Percentiles rank a stretch among this genome's conserved stretches.
Evolutionary conservation across 2,329 filamentous ascomycete species (phyloP).

Genomic region (Trichoderma gracile): DNA sequence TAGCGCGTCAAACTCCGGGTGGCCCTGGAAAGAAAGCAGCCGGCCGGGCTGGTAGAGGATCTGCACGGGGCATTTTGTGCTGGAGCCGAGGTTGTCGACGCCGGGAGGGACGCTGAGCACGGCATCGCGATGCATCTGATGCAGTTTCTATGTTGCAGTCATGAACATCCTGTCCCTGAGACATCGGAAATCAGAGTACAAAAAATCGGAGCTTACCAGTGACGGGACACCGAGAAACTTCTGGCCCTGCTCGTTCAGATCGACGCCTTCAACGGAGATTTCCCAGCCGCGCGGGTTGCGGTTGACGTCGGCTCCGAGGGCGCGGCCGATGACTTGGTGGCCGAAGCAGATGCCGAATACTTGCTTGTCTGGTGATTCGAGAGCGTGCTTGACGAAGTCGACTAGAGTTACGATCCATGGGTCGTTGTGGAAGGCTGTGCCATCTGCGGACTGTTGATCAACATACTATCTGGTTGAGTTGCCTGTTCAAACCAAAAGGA

Average conservation of each 20-base stretch:
- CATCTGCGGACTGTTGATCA: not conserved
- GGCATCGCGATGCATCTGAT: conserved; percentile 50
- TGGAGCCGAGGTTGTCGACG: conserved; percentile 43
- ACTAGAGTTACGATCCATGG: conserved; percentile 32
- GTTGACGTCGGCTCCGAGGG: conserved; percentile 42
- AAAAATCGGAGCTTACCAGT: not conserved
- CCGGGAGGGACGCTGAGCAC: conserved; percentile 42
- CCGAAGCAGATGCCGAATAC: conserved; percentile 50
- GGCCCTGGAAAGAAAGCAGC: conserved; percentile 46
- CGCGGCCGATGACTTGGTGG: conserved; percentile 48
- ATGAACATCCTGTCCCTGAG: not conserved
- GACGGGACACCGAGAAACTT: conserved; percentile 35
- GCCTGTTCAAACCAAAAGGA: no score
- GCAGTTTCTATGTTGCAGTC: conserved; percentile 32
- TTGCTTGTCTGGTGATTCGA: conserved; percentile 35
- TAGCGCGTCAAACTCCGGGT: conserved; percentile 45
- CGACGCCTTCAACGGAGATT: conserved; percentile 42
- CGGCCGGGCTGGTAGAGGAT: conserved; percentile 42
- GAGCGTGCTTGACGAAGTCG: conserved; percentile 37
- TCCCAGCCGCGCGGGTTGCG: conserved; percentile 45
- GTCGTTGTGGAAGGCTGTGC: not conserved
- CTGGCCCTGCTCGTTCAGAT: conserved; percentile 41
- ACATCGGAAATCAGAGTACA: no score
- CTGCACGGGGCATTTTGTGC: conserved; percentile 42
- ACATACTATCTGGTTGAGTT: no score